phyloP scores from a whole-genome alignment of 1,139 yeast genomes.

The Schizosaccharomyces versatilis region DNA sequence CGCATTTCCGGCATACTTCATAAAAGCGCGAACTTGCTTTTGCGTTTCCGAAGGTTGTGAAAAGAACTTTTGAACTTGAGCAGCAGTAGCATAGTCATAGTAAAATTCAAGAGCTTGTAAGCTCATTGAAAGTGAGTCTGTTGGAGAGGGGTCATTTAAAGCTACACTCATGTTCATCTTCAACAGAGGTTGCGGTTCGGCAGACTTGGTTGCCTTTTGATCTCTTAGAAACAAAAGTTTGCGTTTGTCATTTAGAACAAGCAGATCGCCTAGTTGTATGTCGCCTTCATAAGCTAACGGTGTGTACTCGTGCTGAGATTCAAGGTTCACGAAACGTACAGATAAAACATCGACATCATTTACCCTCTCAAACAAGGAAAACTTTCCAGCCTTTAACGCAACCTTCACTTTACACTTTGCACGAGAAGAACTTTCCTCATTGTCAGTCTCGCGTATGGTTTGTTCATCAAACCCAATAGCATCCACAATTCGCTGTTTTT shows the following conservation, averaged over 20 bases:
- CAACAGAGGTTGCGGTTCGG: not conserved
- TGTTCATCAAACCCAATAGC: conserved; percentile 62
- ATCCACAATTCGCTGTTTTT: conserved; percentile 21
- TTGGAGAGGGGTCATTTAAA: not conserved
- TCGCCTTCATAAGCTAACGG: not conserved
- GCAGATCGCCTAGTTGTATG: not conserved
- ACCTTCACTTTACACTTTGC: no score
- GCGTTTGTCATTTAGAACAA: not conserved
- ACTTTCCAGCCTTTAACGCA: not conserved
- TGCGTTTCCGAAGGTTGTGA: not conserved
- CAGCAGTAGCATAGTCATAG: not conserved
- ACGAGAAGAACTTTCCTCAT: not conserved
- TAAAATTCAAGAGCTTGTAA: not conserved
- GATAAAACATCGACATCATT: not conserved
- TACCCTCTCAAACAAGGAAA: not conserved
- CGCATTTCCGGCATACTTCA: conserved; percentile 89
- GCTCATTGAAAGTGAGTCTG: not conserved
- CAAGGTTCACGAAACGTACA: not conserved
- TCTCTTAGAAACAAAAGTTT: not conserved
- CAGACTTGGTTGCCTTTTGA: not conserved
- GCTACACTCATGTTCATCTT: no score
- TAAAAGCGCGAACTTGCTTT: conserved; percentile 28
- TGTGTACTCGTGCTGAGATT: not conserved
- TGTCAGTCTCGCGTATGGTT: not conserved
- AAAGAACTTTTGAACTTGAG: not conserved